These are phyloP conservation scores for Tylopilus intermedius DNA, from an alignment of 768 basidiomycete species.

Conservation along the genomic window DNA sequence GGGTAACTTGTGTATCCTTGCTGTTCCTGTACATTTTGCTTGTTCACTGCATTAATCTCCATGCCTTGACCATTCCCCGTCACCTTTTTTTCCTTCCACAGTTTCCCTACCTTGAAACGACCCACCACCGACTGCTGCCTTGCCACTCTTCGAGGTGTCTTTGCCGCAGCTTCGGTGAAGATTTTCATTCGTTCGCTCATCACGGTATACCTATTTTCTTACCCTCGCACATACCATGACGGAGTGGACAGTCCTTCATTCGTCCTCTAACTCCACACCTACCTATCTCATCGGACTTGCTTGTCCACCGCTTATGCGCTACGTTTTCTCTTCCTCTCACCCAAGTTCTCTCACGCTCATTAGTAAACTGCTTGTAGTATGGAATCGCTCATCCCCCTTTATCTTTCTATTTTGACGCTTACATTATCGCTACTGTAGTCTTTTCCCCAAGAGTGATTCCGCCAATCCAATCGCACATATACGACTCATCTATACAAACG, in stretches of 20 bases:
- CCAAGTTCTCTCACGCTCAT: slow-evolving; percentile 18
- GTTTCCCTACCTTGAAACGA: slow-evolving; percentile 12
- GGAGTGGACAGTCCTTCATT: slow-evolving; percentile 20
- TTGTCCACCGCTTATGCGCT: slow-evolving; percentile 7
- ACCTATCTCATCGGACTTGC: slow-evolving; percentile 14
- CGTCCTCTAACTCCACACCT: slow-evolving; percentile 11
- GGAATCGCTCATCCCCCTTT: slow-evolving; percentile 14
- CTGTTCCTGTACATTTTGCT: slow-evolving; percentile 22
- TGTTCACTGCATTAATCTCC: slow-evolving; percentile 17
- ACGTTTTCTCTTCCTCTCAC: slow-evolving; percentile 1
- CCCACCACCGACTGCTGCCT: slow-evolving; percentile 8
- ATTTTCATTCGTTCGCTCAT: slow-evolving; percentile 11
- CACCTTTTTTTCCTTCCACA: not conserved
- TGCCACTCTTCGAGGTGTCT: slow-evolving; percentile 2
- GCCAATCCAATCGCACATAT: slow-evolving; percentile 10
- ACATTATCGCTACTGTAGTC: slow-evolving; percentile 23
- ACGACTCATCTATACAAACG: slow-evolving; percentile 1
- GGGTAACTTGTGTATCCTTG: slow-evolving; percentile 20
- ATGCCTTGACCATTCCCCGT: slow-evolving; percentile 4
- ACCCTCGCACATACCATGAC: slow-evolving; percentile 16
- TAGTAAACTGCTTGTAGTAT: slow-evolving; percentile 25
- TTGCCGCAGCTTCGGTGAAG: slow-evolving; percentile 9
- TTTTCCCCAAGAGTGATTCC: slow-evolving; percentile 7
- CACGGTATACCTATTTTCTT: slow-evolving; percentile 20
- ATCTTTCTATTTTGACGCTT: slow-evolving; percentile 11